Base-by-base conservation (phyloP, 2,329 filamentous ascomycete genomes). In the Aspergillus eucalypticola region DNA sequence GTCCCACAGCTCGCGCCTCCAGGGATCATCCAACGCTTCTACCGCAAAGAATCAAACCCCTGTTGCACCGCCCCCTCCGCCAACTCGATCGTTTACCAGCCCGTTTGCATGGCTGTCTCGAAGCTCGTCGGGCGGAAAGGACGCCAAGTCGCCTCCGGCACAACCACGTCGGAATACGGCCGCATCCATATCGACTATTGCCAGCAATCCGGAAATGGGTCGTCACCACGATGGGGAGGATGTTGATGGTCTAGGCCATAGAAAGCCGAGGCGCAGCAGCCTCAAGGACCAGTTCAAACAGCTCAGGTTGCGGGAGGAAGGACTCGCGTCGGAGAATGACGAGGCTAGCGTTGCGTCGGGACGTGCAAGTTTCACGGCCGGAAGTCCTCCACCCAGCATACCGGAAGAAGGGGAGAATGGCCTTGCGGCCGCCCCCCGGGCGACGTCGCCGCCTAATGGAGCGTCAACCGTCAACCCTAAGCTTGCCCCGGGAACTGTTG, bases 101-200 rank as follows among this genome's bases (percentile, higher is more conserved):
- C 91, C 90, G n/a, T 96, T 96, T 69, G 86, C 91, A 41, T 94
- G 91, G 88, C 83, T 96, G 41, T 91, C 91, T 32, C 83, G 91
- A 66, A 88, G 83, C 73, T 85, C 86, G 23, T 77, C 75, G 27
- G 75, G 76, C 10, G 82, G 83, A 38, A 84, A 83, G 72, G 85
- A 84, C 55, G 74, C 80, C 44, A 83, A 85, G 54, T 83, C 87
- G 5, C 83, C 89, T 17, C 71, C 83, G 61, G 78, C 71, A 35
- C 66, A 73, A 25, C 73, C 76, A 42, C 80, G 89, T 67, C 84
- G 91, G 72, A 91, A 94, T 70, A 96, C 92, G 0, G 87, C 86
- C 54, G 91, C 91, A 67, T 96, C 92, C 0, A 83, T 93, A 54
- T 88, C 89, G 19, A 96, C 92, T 0, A 71, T 93, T 52, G 86